Percentiles rank a stretch among this genome's conserved stretches.
Evolutionary conservation across 202 grass and related monocot species (phyloP).

Genomic region (Elaeis oleifera): DNA sequence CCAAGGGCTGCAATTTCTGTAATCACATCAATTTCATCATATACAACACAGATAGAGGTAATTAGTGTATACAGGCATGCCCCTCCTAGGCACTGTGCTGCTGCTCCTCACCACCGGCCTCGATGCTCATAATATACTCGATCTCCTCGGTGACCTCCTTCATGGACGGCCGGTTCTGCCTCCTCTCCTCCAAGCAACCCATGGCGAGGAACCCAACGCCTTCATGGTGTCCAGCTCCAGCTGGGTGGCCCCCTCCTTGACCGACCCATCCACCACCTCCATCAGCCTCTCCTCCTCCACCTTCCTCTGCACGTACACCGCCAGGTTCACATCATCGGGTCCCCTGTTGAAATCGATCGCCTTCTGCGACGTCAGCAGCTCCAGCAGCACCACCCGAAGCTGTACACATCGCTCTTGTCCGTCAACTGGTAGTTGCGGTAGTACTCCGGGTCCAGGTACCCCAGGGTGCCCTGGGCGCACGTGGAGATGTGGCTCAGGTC

Average conservation of each 20-base stretch:
- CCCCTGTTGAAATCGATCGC: constrained; percentile 56
- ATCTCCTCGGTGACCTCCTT: constrained; percentile 80
- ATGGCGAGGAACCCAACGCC: constrained; percentile 54
- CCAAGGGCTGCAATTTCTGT: too few species aligned
- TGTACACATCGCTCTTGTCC: constrained; percentile 72
- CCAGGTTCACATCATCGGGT: constrained; percentile 62
- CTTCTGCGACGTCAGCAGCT: constrained; percentile 54
- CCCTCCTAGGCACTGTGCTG: background rate
- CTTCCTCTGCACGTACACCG: constrained; percentile 35
- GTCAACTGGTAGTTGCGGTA: constrained; percentile 80
- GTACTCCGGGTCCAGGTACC: constrained; percentile 80
- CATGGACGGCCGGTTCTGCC: constrained; percentile 65
- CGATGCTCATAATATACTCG: constrained; percentile 64
- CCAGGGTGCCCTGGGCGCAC: constrained; percentile 68
- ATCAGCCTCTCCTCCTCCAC: constrained; percentile 47
- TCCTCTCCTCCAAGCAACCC: constrained; percentile 66
- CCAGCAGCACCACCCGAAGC: constrained; percentile 64
- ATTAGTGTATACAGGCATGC: too few species aligned
- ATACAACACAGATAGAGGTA: too few species aligned
- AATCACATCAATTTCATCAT: too few species aligned
- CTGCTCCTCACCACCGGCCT: constrained; percentile 9
- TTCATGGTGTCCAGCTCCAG: constrained; percentile 60
- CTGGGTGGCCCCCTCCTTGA: constrained; percentile 34
- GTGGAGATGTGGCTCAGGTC: constrained; percentile 72
- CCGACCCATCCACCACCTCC: constrained; percentile 37